phyloP scores from a whole-genome alignment of 2,329 filamentous ascomycete genomes.

The Hypoxylon sp. region DNA sequence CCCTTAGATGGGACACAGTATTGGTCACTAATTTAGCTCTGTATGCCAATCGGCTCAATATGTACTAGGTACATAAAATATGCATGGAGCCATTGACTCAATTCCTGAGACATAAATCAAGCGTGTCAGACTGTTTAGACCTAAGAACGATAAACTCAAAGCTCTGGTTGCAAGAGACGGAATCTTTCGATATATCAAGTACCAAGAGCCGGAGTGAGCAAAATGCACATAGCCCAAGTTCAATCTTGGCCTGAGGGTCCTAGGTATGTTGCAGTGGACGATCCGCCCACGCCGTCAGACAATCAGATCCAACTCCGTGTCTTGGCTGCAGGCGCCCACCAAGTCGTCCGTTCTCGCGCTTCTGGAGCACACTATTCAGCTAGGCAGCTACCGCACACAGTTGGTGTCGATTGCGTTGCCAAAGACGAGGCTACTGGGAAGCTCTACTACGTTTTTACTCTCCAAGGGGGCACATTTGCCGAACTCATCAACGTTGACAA shows the following conservation, averaged over 20 bases:
- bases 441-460: conserved; percentile 65
- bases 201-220: not conserved
- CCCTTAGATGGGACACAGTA: conserved; percentile 1
- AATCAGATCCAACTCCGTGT: conserved; percentile 66
- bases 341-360: conserved; percentile 68
- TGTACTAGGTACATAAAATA: not conserved
- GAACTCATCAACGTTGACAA: conserved; percentile 64
- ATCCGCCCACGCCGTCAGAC: conserved; percentile 56
- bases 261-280: conserved; percentile 54
- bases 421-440: conserved; percentile 61
- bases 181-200: not conserved
- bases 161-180: not conserved
- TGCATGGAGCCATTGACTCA: conserved; percentile 1
- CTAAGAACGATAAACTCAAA: not conserved
- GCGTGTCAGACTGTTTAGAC: not conserved
- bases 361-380: conserved; percentile 69
- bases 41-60: conserved; percentile 6
- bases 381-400: conserved; percentile 64
- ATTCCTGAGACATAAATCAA: conserved; percentile 10
- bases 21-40: conserved; percentile 15
- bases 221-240: conserved; percentile 52
- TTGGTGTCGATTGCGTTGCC: conserved; percentile 69
- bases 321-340: conserved; percentile 67
- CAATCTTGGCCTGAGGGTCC: conserved; percentile 51
- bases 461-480: conserved; percentile 60